Base-by-base conservation (phyloP, 2,329 filamentous ascomycete species). In the Periconia sp. region DNA sequence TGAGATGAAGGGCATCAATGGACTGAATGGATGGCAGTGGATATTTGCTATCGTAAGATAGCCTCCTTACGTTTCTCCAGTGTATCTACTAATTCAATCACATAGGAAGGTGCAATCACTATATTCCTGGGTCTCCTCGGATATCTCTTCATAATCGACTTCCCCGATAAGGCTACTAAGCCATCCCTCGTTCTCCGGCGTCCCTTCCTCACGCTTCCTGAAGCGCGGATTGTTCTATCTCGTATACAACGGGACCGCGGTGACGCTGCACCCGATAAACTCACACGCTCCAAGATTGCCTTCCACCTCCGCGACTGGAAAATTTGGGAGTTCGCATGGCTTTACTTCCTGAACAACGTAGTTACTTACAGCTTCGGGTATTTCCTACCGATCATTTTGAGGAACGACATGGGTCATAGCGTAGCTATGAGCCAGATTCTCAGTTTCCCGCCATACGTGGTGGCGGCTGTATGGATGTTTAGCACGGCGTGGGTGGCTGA, bases 381-480 rank as follows among this genome's bases (percentile, higher is more conserved):
- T 23, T 56, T 56, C 22, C 31, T 54, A 1, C 51, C 51, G 18
- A 56, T 54, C 34, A 54, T 56, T 16, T 33, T 56, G 1, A 41
- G 49, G 7, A 44, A 50, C 23, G 44, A 49, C 9, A 51, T 56
- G 50, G 23, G 34, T 11, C 51, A 48, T 28, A 44, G 40, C 4
- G 33, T 41, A 76, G n/a, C 66, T 48, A 46, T 81, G 78, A 78
- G 64, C 78, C 38, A 81, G 80, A 55, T 74, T 73, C 48, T 59
- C 70, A 24, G 66, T 79, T 5, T 81, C 78, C 56, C 62, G 76
- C 46, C 74, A 78, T 62, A 78, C 73, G 78, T 81, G 26, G 73
- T 81, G 50, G 79, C 79, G 17, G 77, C 75, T 3, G 78, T 78
- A 4, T 81, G 54, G 75, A 78, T 29, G 65, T 81, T 42, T 77